Base-by-base conservation (phyloP, 2,329 filamentous ascomycete genomes). In the Arachnopeziza araneosa region DNA sequence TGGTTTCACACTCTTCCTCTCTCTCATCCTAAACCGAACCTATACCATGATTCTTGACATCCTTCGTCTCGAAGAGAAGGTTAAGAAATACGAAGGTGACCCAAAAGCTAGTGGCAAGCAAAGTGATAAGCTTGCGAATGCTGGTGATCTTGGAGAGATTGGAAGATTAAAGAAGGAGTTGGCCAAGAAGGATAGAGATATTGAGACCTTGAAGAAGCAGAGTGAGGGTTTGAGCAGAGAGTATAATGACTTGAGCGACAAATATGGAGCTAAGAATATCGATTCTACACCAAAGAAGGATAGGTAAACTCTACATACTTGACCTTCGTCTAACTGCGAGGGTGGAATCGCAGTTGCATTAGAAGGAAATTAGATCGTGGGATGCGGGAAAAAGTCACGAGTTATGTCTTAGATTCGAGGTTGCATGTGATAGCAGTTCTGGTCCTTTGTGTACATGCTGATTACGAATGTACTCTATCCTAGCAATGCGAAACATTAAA, bases 1-100 rank as follows among this genome's bases (percentile, higher is more conserved):
- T 77, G 95, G 95, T 70, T 99, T 99, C 83, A 99, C 95, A 5
- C 88, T 99, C 65, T 98, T 99, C 86, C 88, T 99, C 64, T 98
- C 93, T 57, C 83, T 99, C 66, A 99, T 99, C 77, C 90, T 96
- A 74, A 98, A 99, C 87, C 93, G 95, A 73, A 99, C 95, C 73
- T 99, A 98, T 81, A 90, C 88, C 72, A 93, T 98, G 90, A 73
- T 73, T 56, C 65, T 73, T 49, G 71, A 73, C 48, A 66, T 71
- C 36, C 65, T 73, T 7, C 85, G 91, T 64, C 88, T 99, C 57
- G 93, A 99, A 80, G 91, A 96, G 78, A 90, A 91, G 79, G 79
- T 97, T 74, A 93, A 91, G 83, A 79, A 84, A 65, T 88, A 90
- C 75, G 91, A 96, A 80, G 87, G 88, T 54, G 80, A 85, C 72